Evolutionary conservation across 2,329 filamentous ascomycete species (phyloP), one percentile per base, ranked within the genome.

Genomic region (Diaporthe citri): DNA sequence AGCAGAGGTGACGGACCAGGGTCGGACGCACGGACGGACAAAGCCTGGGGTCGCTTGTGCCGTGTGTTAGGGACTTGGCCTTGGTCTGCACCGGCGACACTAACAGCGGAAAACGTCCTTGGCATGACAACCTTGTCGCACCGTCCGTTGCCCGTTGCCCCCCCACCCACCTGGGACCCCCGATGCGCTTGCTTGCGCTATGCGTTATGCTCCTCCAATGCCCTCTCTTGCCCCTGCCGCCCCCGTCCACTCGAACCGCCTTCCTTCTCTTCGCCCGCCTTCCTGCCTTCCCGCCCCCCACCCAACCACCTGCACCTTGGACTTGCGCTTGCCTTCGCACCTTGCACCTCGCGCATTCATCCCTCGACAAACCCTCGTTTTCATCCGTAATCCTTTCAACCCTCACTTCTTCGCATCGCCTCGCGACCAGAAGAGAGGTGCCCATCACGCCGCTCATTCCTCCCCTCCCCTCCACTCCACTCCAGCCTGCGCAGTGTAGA

Each of bases 371-470:
- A 69, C 64, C 64, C 64, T 69, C 64, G 34, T 69, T 55, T 52
- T 28, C 64, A 20, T 46, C 64, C 55, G 17, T 48, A n/a, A 48
- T 60, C 55, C 64, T 48, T 60, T 71, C 73, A 72, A 64, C 73
- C 73, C 66, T 52, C 73, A 39, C 52, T 25, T 71, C 46, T 52
- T 66, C 22, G 51, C 60, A 41, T 72, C 52, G 56, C 56, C 56
- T 41, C 71, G 57, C 71, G 64, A 64, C 48, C 70, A 64, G 43
- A 51, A 52, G 46, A 72, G 36, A 39, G 36, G 36, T 5, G 51
- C 31, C 51, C 73, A 74, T 66, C 67, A 39, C 67, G 66, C 67
- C 67, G 56, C 73, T 71, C 66, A 52, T 74, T 71, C 59, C 51
- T 31, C 39, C 46, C 34, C 34, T 22, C 46, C 31, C 48, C 72